phyloP scores from a whole-genome alignment of 495 filamentous ascomycete species.

The Penicillium waksmanii region DNA sequence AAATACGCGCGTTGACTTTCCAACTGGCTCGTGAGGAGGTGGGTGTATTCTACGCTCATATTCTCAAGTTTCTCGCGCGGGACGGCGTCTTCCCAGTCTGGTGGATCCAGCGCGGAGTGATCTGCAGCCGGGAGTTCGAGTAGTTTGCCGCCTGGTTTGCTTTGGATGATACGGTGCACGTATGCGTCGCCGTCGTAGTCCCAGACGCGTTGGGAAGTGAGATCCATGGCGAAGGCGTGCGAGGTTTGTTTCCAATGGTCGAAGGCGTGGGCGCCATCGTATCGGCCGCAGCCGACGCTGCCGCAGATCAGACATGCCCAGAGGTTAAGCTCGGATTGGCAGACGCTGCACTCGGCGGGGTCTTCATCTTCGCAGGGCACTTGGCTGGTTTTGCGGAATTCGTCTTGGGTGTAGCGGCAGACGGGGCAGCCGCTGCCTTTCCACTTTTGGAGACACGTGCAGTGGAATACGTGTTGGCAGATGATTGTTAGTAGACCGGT shows the following conservation, averaged over 20 bases:
- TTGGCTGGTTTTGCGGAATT: constrained; percentile 40
- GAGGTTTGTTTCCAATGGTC: constrained; percentile 87
- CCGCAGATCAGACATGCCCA: constrained; percentile 97
- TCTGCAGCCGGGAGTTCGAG: constrained; percentile 73
- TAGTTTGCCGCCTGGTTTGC: constrained; percentile 84
- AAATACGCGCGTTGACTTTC: constrained; percentile 93
- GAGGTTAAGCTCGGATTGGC: constrained; percentile 76
- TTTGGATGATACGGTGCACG: constrained; percentile 92
- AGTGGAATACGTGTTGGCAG: constrained; percentile 98
- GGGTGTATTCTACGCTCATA: constrained; percentile 91
- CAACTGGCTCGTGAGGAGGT: constrained; percentile 87
- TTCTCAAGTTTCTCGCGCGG: constrained; percentile 89
- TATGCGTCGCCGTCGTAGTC: constrained; percentile 95
- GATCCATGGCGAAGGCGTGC: constrained; percentile 91
- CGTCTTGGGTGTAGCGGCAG: constrained; percentile 82
- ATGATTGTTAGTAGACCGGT: constrained; percentile 92
- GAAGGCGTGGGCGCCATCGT: constrained; percentile 92
- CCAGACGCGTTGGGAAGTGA: constrained; percentile 93
- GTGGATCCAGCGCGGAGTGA: constrained; percentile 46
- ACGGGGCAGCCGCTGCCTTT: constrained; percentile 91
- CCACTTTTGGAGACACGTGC: constrained; percentile 96
- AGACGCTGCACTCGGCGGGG: constrained; percentile 67
- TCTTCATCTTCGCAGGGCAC: constrained; percentile 38
- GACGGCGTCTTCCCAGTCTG: constrained; percentile 68
- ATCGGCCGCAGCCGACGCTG: constrained; percentile 89